Conservation (phyloP, 1,139 yeast genomes). For the Taphrina wiesneri region DNA sequence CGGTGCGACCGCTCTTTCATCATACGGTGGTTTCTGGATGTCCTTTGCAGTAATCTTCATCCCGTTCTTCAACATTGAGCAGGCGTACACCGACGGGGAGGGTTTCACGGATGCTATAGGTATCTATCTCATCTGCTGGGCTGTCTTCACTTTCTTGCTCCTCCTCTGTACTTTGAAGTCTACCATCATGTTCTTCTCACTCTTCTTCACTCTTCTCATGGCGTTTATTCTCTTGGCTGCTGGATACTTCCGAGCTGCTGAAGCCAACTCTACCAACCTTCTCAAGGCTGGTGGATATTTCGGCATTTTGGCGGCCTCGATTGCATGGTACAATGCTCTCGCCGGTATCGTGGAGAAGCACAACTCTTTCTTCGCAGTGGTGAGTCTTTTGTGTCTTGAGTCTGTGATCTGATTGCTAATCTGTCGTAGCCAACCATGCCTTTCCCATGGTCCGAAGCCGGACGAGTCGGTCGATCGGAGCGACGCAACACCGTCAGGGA, state of each 20-base stretch:
- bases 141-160: constrained; percentile 71
- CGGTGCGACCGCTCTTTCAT: constrained; percentile 82
- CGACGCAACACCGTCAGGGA: constrained; percentile 8
- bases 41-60: constrained; percentile 70
- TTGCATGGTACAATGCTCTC: constrained; percentile 87
- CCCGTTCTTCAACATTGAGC: constrained; percentile 69
- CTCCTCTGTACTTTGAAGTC: constrained; percentile 71
- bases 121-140: constrained; percentile 74
- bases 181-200: constrained; percentile 69
- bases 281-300: constrained; percentile 75
- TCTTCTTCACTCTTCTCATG: constrained; percentile 64
- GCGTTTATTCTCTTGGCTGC: constrained; percentile 69
- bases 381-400: too few species aligned
- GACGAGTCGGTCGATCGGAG: constrained; percentile 29
- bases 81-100: constrained; percentile 55
- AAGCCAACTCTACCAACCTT: constrained; percentile 45
- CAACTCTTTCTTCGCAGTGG: constrained; percentile 47
- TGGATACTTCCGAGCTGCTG: constrained; percentile 53
- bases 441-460: constrained; percentile 37
- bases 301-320: constrained; percentile 74
- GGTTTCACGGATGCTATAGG: constrained; percentile 63
- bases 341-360: constrained; percentile 79
- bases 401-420: not conserved
- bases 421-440: constrained; percentile 10
- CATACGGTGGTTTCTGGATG: constrained; percentile 90